Percentiles rank a stretch among this genome's conserved stretches.
Evolutionary conservation across 2,329 filamentous ascomycete species (phyloP).

Genomic region (Cercospora sojina): DNA sequence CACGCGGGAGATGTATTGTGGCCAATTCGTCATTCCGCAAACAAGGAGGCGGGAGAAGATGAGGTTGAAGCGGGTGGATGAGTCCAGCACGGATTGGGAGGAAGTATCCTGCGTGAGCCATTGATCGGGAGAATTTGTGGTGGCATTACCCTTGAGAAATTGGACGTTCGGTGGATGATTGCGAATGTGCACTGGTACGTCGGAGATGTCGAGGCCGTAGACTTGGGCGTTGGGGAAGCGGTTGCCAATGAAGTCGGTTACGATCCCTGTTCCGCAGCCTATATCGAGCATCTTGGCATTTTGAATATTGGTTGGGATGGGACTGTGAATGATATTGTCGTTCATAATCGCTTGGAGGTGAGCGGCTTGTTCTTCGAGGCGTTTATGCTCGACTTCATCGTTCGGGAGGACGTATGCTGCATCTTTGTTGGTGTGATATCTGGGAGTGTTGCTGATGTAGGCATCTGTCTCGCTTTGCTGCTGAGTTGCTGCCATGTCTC

Average conservation of each 20-base stretch:
- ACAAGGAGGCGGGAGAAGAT: constrained; percentile 29
- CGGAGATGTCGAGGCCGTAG: constrained; percentile 38
- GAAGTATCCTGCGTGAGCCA: background rate
- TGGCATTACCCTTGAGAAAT: constrained; percentile 21
- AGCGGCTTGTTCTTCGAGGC: constrained; percentile 27
- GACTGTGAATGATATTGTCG: constrained; percentile 26
- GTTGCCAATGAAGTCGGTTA: constrained; percentile 30
- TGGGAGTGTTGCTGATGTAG: constrained; percentile 11
- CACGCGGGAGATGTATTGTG: constrained; percentile 18
- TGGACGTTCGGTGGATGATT: constrained; percentile 14
- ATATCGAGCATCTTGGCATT: constrained; percentile 24
- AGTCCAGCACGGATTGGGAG: background rate
- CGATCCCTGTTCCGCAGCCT: constrained; percentile 34
- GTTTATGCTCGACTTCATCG: constrained; percentile 23
- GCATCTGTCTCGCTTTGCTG: background rate
- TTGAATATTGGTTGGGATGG: constrained; percentile 10
- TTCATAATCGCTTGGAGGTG: constrained; percentile 27
- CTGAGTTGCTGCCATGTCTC: background rate
- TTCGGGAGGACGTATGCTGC: constrained; percentile 21
- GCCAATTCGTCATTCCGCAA: constrained; percentile 27
- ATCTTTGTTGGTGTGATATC: constrained; percentile 19
- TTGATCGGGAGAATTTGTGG: background rate
- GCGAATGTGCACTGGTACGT: constrained; percentile 26
- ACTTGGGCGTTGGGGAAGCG: constrained; percentile 33
- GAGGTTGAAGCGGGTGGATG: constrained; percentile 19